Conservation (phyloP, 805 yeast genomes). For the Ogataea trehaloabstinens region DNA sequence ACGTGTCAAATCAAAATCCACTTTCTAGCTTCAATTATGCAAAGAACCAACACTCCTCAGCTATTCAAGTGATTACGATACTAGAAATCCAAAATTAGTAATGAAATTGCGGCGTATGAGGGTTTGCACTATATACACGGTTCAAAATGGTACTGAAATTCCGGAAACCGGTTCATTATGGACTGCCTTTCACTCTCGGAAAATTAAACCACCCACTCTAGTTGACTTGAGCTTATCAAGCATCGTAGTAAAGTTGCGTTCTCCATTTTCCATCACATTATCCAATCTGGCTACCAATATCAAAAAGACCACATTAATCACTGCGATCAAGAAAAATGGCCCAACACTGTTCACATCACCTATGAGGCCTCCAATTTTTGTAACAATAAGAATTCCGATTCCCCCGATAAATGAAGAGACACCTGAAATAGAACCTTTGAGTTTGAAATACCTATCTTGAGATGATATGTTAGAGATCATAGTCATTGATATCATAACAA, state of each 20-base stretch:
- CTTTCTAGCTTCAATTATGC: no score
- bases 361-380: constrained; percentile 59
- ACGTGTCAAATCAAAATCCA: no score
- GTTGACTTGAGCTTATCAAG: constrained; percentile 9
- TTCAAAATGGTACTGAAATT: no score
- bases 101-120: no score
- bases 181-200: not conserved
- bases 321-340: constrained; percentile 55
- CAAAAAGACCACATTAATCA: constrained; percentile 34
- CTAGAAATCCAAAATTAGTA: no score
- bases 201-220: constrained; percentile 7
- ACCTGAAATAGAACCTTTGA: constrained; percentile 68
- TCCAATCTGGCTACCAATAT: constrained; percentile 30
- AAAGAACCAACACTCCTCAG: no score
- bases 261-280: constrained; percentile 18
- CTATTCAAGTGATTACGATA: no score
- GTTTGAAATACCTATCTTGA: constrained; percentile 41
- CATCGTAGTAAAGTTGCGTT: constrained; percentile 15
- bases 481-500: constrained; percentile 62
- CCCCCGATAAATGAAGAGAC: constrained; percentile 69
- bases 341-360: constrained; percentile 57
- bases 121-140: no score
- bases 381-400: constrained; percentile 57
- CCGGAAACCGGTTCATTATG: no score
- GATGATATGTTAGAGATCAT: constrained; percentile 38